These are phyloP conservation scores for Lumnitzera racemosa DNA, from an alignment of 345 rosid species.

Conservation along the genomic window DNA sequence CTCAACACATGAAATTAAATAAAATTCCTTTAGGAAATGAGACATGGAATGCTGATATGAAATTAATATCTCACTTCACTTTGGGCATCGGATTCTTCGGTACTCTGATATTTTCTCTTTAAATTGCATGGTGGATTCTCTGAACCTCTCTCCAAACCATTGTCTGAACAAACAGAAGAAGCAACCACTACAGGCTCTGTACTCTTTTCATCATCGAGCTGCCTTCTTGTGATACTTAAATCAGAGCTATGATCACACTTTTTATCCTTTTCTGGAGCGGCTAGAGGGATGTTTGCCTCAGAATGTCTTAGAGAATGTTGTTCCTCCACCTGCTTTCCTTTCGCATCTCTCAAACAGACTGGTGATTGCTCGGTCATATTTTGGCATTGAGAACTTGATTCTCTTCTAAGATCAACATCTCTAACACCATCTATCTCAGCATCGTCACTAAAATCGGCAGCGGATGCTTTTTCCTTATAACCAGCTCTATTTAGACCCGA, in stretches of 20 bases:
- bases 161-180: slow-evolving; percentile 86
- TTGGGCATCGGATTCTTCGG: slow-evolving; percentile 53
- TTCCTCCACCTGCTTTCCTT: slow-evolving; percentile 12
- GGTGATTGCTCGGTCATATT: too few relatives aligned
- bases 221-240: slow-evolving; percentile 31
- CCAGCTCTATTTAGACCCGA: slow-evolving; percentile 17
- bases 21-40: too few relatives aligned
- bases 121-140: slow-evolving; percentile 43
- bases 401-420: slow-evolving; percentile 17
- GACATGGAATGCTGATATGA: too few relatives aligned
- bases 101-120: slow-evolving; percentile 53
- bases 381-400: too few relatives aligned
- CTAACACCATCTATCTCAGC: not conserved
- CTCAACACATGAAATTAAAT: too few relatives aligned
- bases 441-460: slow-evolving; percentile 15
- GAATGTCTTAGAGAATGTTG: slow-evolving; percentile 22
- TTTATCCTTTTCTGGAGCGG: slow-evolving; percentile 19
- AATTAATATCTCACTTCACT: slow-evolving; percentile 41
- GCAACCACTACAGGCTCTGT: slow-evolving; percentile 39
- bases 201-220: slow-evolving; percentile 42
- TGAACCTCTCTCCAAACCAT: slow-evolving; percentile 44
- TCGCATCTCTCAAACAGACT: too few relatives aligned
- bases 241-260: slow-evolving; percentile 10
- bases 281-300: slow-evolving; percentile 26
- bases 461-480: slow-evolving; percentile 23